Evolutionary conservation across 2,329 filamentous ascomycete species (phyloP).

Genomic region (Fusarium fracticaudum): DNA sequence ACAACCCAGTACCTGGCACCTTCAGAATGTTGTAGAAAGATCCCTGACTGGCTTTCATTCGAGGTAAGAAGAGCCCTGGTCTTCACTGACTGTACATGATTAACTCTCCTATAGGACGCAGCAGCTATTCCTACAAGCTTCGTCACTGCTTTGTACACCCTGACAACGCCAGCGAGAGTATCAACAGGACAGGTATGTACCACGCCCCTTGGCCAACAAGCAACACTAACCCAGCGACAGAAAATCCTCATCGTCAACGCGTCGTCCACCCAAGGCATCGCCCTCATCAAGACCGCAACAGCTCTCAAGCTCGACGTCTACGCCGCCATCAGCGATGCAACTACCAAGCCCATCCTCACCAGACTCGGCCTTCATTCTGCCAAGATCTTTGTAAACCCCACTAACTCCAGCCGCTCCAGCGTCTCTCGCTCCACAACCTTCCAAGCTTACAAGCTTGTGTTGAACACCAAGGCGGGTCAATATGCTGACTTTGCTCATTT

Average conservation of each 20-base stretch:
- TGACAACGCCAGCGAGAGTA: conserved; percentile 21
- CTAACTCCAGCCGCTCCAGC: conserved; percentile 4
- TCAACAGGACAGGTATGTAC: conserved; percentile 26
- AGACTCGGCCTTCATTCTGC: conserved; percentile 20
- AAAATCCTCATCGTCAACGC: conserved; percentile 37
- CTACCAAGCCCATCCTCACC: conserved; percentile 22
- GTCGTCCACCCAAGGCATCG: conserved; percentile 31
- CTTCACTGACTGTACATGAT: not conserved
- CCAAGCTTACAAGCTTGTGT: conserved; percentile 25
- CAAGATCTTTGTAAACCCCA: conserved; percentile 15
- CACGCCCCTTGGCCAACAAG: rapidly evolving
- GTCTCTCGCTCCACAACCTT: conserved; percentile 10
- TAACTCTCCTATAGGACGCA: conserved; percentile 25
- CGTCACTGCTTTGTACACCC: conserved; percentile 32
- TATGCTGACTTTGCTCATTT: conserved; percentile 29
- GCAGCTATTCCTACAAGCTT: conserved; percentile 31
- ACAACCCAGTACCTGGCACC: conserved; percentile 30
- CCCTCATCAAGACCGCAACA: conserved; percentile 31
- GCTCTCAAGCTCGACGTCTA: conserved; percentile 33
- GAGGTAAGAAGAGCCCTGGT: conserved; percentile 16
- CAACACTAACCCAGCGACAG: conserved; percentile 1
- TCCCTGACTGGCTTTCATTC: conserved; percentile 37
- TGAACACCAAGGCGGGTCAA: conserved; percentile 30
- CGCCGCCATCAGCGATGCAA: conserved; percentile 14
- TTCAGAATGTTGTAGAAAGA: conserved; percentile 26